phyloP scores from a whole-genome alignment of 768 basidiomycete genomes.

The Glaciozyma martinii region DNA sequence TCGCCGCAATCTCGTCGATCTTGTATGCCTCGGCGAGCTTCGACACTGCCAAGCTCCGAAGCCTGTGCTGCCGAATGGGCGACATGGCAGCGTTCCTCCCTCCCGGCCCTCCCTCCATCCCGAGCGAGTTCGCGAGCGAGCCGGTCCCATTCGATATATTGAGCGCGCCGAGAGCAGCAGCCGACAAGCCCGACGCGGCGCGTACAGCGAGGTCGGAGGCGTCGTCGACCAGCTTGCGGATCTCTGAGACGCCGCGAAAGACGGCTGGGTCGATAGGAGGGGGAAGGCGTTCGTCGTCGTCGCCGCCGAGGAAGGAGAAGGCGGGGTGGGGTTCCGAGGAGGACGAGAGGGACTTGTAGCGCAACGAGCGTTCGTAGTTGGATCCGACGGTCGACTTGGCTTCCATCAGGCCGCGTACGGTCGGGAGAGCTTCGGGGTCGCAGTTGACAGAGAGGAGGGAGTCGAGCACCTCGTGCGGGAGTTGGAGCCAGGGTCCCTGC shows the following conservation, averaged over 20 bases:
- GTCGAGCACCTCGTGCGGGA: slow-evolving; percentile 75
- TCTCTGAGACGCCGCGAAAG: slow-evolving; percentile 63
- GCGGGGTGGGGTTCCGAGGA: slow-evolving; percentile 39
- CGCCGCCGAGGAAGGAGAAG: slow-evolving; percentile 35
- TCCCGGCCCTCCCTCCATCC: slow-evolving; percentile 42
- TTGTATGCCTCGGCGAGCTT: slow-evolving; percentile 78
- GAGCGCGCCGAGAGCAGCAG: slow-evolving; percentile 62
- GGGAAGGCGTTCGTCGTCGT: slow-evolving; percentile 57
- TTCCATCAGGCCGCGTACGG: slow-evolving; percentile 31
- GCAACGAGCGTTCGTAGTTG: slow-evolving; percentile 32
- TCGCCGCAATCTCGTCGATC: slow-evolving; percentile 80
- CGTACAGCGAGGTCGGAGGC: slow-evolving; percentile 80
- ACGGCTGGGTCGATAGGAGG: slow-evolving; percentile 85
- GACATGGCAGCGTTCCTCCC: slow-evolving; percentile 76
- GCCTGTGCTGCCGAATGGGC: slow-evolving; percentile 67
- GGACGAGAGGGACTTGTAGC: slow-evolving; percentile 40
- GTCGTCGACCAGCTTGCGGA: slow-evolving; percentile 76
- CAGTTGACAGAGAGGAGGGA: slow-evolving; percentile 68
- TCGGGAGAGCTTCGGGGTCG: slow-evolving; percentile 49
- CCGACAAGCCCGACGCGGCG: slow-evolving; percentile 71
- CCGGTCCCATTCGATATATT: slow-evolving; percentile 41
- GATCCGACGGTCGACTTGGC: slow-evolving; percentile 35
- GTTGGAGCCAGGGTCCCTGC: slow-evolving; percentile 85
- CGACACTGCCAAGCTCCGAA: slow-evolving; percentile 73
- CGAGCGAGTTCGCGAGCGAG: background rate